Evolutionary conservation across 1,139 yeast species (phyloP), one percentile per base, ranked within the genome.

Genomic region (Kodamaea sp.): DNA sequence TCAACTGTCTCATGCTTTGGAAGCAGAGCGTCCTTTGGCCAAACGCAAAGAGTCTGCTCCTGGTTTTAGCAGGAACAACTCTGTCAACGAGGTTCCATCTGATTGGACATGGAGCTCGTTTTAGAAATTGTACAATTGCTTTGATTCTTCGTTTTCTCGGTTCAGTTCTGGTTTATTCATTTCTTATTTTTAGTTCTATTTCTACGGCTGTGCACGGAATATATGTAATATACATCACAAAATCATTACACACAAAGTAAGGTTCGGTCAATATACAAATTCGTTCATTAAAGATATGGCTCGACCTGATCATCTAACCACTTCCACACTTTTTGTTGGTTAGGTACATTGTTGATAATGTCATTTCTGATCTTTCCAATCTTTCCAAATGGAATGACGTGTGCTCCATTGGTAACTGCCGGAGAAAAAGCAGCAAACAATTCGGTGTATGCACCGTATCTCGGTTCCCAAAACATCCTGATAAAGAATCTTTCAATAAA

Each of bases 31-130:
- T n/a, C n/a, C n/a, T n/a, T n/a, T n/a, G n/a, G n/a, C n/a, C 22
- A 11, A 21, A 22, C 15, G 8, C 8, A 18, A 18, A 9, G 21
- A 28, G 11, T n/a, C 15, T 4, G 24, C 5, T 9, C 23, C 12
- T 16, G 36, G 28, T 4, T 15, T 15, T 7, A 29, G 26, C 8
- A 29, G 39, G 6, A 37, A 34, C 36, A 41, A 44, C 26, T 34
- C 47, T 7, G 39, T 41, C 20, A 47, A 46, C 21, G 61, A 55
- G 11, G 61, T 61, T 8, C 66, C 68, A 1, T 50, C 55, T 18
- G 75, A 69, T 46, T 70, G 76, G 76, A 63, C 62, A 21, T 70
- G 76, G 75, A 67, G 73, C 45, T 66, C 73, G 3, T 70, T 70
- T 43, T 69, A 44, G 13, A 11, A n/a, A n/a, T n/a, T n/a, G n/a